Percentiles rank a stretch among this genome's conserved stretches.
phyloP scores from a whole-genome alignment of 495 filamentous ascomycete genomes.

The Penicillium flavigenum region DNA sequence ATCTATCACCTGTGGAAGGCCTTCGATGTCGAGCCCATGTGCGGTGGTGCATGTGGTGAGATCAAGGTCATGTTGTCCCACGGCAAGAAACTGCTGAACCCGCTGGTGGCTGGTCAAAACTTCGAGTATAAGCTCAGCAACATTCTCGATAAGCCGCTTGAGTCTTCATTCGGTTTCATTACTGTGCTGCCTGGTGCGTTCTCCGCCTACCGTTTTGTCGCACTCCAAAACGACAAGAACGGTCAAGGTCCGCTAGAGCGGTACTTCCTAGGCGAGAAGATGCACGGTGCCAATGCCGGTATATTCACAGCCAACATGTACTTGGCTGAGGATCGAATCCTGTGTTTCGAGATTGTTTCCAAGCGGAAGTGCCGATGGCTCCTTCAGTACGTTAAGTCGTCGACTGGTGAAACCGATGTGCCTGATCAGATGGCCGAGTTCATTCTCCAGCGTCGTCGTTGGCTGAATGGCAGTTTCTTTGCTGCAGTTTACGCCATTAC shows the following conservation, averaged over 20 bases:
- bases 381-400: conserved; percentile 95
- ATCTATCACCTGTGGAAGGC: conserved; percentile 99
- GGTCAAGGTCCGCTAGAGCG: conserved; percentile 91
- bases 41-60: conserved; percentile 95
- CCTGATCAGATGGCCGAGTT: conserved; percentile 91
- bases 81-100: conserved; percentile 88
- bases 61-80: conserved; percentile 98
- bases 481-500: conserved; percentile 93
- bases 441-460: conserved; percentile 92
- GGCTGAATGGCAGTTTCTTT: conserved; percentile 99
- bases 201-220: conserved; percentile 92
- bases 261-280: conserved; percentile 96
- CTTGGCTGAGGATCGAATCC: conserved; percentile 96
- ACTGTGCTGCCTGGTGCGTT: conserved; percentile 96
- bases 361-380: conserved; percentile 98
- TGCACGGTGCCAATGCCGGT: conserved; percentile 92
- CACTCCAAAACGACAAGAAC: conserved; percentile 93
- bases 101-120: conserved; percentile 94
- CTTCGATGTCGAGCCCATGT: conserved; percentile 96
- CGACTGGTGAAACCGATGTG: conserved; percentile 97
- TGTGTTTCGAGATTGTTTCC: conserved; percentile 97
- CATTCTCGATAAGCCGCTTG: conserved; percentile 96
- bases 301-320: conserved; percentile 99
- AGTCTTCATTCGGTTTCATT: conserved; percentile 98
- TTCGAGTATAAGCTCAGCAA: conserved; percentile 99